Base-by-base conservation (phyloP, 164 flowering plant species). In the Amborella trichopoda region DNA sequence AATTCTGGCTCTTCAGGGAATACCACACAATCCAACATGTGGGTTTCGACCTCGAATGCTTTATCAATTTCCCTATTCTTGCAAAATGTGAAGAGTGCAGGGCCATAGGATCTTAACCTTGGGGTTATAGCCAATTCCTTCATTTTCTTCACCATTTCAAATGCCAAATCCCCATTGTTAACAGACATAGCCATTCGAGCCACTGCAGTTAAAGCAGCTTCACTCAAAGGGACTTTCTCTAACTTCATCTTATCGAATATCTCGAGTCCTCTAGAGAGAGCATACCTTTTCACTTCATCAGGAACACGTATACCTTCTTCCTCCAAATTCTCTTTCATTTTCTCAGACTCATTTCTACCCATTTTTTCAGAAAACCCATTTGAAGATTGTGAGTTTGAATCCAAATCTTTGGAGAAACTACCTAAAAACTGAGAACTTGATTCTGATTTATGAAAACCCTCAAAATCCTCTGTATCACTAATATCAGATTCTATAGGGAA, bases 171-270 rank as follows among this genome's bases (percentile, higher is more conserved):
- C 45, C 91, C 91, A 70, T 88, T 52, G 43, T 81, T 82, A 67
- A 71, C 70, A 5, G 94, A 68, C 85, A 77, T 73, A 21, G 94
- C 96, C 88, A 83, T 69, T 65, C 94, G 75, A 48, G 82, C 96
- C 20, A 88, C 74, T 48, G 96, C 71, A 21, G 96, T 88, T 55
- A 83, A 63, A 17, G 75, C 58, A 34, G 96, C 94, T 70, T 88
- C 96, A 62, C 73, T 87, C 78, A 81, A 67, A 21, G 77, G 80
- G 47, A 87, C 64, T 10, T 77, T 62, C 44, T 83, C 85, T 38
- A 14, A 46, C 34, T 67, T 48, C 88, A 87, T 78, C 44, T 53
- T 71, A 33, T 72, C 67, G 48, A 73, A 79, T 33, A 83, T 75
- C 54, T 81, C 78, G 64, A 77, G 75, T 21, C 94, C 96, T 60